phyloP scores from a whole-genome alignment of 768 basidiomycete genomes.

The Leccinum longicurvipes region DNA sequence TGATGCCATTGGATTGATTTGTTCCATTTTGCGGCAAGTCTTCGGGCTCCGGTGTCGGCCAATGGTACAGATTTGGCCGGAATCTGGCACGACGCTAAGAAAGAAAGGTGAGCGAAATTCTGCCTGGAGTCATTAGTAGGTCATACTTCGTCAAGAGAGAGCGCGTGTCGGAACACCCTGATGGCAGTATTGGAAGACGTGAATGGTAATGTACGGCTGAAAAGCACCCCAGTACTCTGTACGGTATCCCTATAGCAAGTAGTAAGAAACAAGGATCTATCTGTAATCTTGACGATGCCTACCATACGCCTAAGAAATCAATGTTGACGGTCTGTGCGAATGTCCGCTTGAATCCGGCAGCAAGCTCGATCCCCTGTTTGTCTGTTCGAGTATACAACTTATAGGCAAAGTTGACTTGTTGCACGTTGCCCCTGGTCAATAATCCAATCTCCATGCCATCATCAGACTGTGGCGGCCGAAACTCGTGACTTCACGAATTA shows the following conservation, averaged over 20 bases:
- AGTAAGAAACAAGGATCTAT: slow-evolving; percentile 1
- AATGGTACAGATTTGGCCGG: slow-evolving; percentile 60
- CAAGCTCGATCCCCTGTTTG: slow-evolving; percentile 40
- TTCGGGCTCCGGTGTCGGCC: slow-evolving; percentile 17
- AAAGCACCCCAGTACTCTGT: slow-evolving; percentile 67
- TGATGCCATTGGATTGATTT: background rate
- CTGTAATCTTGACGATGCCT: slow-evolving; percentile 11
- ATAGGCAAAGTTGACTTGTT: slow-evolving; percentile 74
- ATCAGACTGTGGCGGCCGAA: background rate
- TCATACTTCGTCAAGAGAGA: slow-evolving; percentile 71
- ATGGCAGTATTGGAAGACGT: slow-evolving; percentile 59
- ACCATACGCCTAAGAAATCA: slow-evolving; percentile 84
- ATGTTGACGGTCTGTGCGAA: slow-evolving; percentile 66
- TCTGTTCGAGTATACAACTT: slow-evolving; percentile 61
- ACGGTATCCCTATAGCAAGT: slow-evolving; percentile 65
- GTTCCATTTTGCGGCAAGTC: background rate
- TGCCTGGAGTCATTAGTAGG: background rate
- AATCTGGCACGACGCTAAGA: slow-evolving; percentile 63
- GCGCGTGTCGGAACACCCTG: slow-evolving; percentile 71
- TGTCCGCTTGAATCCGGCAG: slow-evolving; percentile 67
- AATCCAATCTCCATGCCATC: slow-evolving; percentile 55
- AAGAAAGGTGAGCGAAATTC: slow-evolving; percentile 9
- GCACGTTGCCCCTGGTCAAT: slow-evolving; percentile 60
- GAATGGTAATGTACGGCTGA: slow-evolving; percentile 61
- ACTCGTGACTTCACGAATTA: slow-evolving; percentile 17